phyloP scores from a whole-genome alignment of 805 yeast species.

The Teunomyces atbi region DNA sequence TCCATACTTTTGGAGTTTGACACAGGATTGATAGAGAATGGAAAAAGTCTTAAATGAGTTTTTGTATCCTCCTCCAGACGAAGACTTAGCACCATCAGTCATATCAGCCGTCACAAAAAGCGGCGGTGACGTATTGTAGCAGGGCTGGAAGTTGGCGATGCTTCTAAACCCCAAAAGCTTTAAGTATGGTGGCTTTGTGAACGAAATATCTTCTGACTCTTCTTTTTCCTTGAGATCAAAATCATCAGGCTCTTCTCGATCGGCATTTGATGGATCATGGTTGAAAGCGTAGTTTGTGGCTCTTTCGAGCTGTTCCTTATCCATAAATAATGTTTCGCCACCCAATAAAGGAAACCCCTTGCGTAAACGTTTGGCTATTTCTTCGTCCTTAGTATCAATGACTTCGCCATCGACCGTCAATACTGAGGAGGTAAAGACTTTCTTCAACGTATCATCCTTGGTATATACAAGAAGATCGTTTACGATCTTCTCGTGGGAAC shows the following conservation, averaged over 20 bases:
- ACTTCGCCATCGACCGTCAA: constrained; percentile 43
- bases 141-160: constrained; percentile 43
- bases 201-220: constrained; percentile 6
- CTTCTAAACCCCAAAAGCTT: constrained; percentile 68
- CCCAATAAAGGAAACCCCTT: constrained; percentile 18
- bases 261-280: constrained; percentile 19
- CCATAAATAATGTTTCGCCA: constrained; percentile 24
- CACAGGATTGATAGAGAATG: constrained; percentile 61
- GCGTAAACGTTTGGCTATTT: constrained; percentile 24
- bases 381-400: constrained; percentile 28
- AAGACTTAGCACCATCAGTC: constrained; percentile 35
- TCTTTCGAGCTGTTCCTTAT: constrained; percentile 23
- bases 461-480: constrained; percentile 54
- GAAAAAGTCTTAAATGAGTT: constrained; percentile 70
- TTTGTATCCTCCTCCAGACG: constrained; percentile 39
- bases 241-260: constrained; percentile 7
- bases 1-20: constrained; percentile 52
- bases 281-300: constrained; percentile 36
- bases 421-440: constrained; percentile 48
- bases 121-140: constrained; percentile 54
- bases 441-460: constrained; percentile 48
- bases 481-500: constrained; percentile 50
- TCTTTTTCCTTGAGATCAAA: constrained; percentile 8
- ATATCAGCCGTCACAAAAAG: constrained; percentile 65
- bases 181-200: constrained; percentile 46